phyloP scores from a whole-genome alignment of 345 rosid species.

The Lenwebbia sp. region DNA sequence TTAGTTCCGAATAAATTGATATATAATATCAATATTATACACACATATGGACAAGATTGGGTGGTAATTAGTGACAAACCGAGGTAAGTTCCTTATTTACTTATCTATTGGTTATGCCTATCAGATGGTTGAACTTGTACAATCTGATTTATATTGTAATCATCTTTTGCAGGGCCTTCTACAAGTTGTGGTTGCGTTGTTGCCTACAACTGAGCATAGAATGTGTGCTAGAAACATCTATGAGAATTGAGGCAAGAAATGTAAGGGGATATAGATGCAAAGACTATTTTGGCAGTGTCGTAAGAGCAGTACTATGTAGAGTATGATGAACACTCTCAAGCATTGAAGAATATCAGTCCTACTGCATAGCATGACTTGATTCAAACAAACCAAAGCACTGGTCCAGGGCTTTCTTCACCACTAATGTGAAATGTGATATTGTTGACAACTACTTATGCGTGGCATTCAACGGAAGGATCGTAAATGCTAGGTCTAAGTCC shows the following conservation, averaged over 20 bases:
- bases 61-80: not conserved
- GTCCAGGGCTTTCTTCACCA: not conserved
- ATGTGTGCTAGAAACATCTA: not conserved
- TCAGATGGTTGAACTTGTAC: not conserved
- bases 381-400: accelerated
- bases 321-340: not conserved
- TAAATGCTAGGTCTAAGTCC: not conserved
- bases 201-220: accelerated
- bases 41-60: not conserved
- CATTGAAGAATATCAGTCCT: not conserved
- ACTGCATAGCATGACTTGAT: not conserved
- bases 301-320: not conserved
- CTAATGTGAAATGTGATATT: not conserved
- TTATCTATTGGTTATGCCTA: not conserved
- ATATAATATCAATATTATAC: not conserved
- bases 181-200: not conserved
- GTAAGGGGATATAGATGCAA: not conserved
- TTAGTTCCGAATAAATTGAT: not conserved
- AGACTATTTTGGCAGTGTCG: not conserved
- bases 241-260: not conserved
- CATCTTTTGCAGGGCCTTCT: not conserved
- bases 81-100: not conserved
- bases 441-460: not conserved
- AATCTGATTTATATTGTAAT: not conserved
- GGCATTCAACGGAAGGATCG: not conserved